These are phyloP conservation scores for Actinomortierella wolfii DNA, from an alignment of 371 early-diverging fungal genomes.

Conservation along the genomic window DNA sequence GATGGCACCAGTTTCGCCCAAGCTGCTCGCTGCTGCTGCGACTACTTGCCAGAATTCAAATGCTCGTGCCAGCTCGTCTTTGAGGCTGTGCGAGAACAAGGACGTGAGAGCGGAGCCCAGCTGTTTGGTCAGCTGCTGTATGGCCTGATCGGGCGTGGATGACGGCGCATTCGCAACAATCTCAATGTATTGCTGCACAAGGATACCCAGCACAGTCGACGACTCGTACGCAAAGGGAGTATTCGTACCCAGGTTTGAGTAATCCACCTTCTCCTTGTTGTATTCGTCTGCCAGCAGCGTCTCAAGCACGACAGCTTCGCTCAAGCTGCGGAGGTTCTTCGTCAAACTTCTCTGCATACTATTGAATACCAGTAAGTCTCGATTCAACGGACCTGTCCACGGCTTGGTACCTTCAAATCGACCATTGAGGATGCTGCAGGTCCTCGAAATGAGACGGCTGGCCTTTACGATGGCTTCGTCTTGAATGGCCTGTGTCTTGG, in stretches of 20 bases:
- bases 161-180: slow-evolving; percentile 5
- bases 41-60: slow-evolving; percentile 40
- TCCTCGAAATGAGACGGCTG: slow-evolving; percentile 16
- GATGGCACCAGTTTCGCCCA: slow-evolving; percentile 16
- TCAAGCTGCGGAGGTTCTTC: slow-evolving; percentile 63
- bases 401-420: slow-evolving; percentile 50
- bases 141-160: slow-evolving; percentile 21
- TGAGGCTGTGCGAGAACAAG: slow-evolving; percentile 23
- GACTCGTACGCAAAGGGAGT: slow-evolving; percentile 38
- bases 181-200: slow-evolving; percentile 41
- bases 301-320: slow-evolving; percentile 64
- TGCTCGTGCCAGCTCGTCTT: slow-evolving; percentile 34
- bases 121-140: slow-evolving; percentile 30
- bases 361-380: slow-evolving; percentile 77
- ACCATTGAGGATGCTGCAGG: slow-evolving; percentile 25
- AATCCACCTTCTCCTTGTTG: slow-evolving; percentile 58
- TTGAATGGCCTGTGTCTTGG: slow-evolving; percentile 41
- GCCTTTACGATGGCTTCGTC: slow-evolving; percentile 48
- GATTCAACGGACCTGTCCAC: slow-evolving; percentile 72
- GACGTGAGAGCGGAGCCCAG: slow-evolving; percentile 24
- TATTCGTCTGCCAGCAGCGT: slow-evolving; percentile 58
- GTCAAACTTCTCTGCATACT: slow-evolving; percentile 66
- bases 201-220: slow-evolving; percentile 35
- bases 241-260: slow-evolving; percentile 44
- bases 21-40: slow-evolving; percentile 24